Evolutionary conservation across 257 asterid species (phyloP).

Genomic region (Plectranthus barbatus): DNA sequence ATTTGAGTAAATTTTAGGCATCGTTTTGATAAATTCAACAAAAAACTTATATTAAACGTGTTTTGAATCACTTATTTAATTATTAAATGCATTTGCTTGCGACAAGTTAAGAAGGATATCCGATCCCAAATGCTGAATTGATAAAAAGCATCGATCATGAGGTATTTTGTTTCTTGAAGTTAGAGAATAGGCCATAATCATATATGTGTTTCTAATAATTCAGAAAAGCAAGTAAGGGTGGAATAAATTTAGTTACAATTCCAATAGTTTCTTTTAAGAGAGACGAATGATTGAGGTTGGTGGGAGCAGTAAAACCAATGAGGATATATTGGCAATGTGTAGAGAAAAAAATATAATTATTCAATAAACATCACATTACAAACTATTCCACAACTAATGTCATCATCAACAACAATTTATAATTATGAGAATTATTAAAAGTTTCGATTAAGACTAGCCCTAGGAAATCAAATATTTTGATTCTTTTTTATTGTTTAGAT

Average conservation of each 20-base stretch:
- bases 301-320: slow-evolving; percentile 21
- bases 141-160: neutral
- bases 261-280: neutral
- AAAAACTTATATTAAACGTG: too few relatives aligned
- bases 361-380: slow-evolving; percentile 2
- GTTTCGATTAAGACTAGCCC: too few relatives aligned
- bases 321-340: slow-evolving; percentile 1
- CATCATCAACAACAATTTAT: neutral
- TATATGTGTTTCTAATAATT: neutral
- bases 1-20: too few relatives aligned
- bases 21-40: neutral
- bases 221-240: neutral
- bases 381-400: neutral
- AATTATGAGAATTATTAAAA: too few relatives aligned
- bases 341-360: slow-evolving; percentile 12
- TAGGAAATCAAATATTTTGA: too few relatives aligned
- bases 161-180: slow-evolving; percentile 12
- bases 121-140: neutral
- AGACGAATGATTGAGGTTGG: slow-evolving; percentile 32
- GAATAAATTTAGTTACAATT: neutral
- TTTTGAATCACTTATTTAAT: too few relatives aligned
- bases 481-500: too few relatives aligned
- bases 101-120: too few relatives aligned
- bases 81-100: neutral
- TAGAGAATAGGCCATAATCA: slow-evolving; percentile 10